These are phyloP conservation scores for Penicillium sp. DNA, from an alignment of 2,329 filamentous ascomycete genomes.

Conservation along the genomic window DNA sequence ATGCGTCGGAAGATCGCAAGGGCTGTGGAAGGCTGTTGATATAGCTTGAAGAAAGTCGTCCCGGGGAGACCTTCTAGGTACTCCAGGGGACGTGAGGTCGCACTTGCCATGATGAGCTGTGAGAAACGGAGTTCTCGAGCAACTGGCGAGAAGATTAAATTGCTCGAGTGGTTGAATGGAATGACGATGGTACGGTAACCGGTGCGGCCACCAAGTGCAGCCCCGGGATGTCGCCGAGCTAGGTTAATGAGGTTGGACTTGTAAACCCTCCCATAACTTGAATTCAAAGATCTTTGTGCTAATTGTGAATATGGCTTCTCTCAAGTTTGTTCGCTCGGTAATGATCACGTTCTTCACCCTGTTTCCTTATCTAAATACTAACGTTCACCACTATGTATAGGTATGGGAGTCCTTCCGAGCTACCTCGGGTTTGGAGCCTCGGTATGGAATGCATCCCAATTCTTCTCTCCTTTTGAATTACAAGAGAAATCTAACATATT, in stretches of 20 bases:
- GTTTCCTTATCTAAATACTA: constrained; percentile 4
- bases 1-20: constrained; percentile 96
- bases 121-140: constrained; percentile 25
- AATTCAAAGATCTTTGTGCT: not conserved
- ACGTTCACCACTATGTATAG: constrained; percentile 46
- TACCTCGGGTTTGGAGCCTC: constrained; percentile 84
- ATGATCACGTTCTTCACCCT: constrained; percentile 19
- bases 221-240: constrained; percentile 18
- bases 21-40: constrained; percentile 92
- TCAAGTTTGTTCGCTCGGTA: constrained; percentile 66
- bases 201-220: constrained; percentile 31
- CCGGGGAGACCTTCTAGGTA: constrained; percentile 91
- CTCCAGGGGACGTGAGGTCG: constrained; percentile 68
- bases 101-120: constrained; percentile 51
- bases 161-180: constrained; percentile 14
- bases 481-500: constrained; percentile 6
- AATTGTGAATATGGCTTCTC: constrained; percentile 48
- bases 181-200: constrained; percentile 28
- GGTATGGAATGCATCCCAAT: constrained; percentile 53
- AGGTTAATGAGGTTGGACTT: constrained; percentile 4
- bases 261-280: not conserved
- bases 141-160: constrained; percentile 17
- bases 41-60: constrained; percentile 84
- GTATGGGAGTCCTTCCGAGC: constrained; percentile 82
- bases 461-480: not conserved